Evolutionary conservation across 1,284 basidiomycete species (phyloP).

Genomic region (Cutaneotrichosporon sp.): DNA sequence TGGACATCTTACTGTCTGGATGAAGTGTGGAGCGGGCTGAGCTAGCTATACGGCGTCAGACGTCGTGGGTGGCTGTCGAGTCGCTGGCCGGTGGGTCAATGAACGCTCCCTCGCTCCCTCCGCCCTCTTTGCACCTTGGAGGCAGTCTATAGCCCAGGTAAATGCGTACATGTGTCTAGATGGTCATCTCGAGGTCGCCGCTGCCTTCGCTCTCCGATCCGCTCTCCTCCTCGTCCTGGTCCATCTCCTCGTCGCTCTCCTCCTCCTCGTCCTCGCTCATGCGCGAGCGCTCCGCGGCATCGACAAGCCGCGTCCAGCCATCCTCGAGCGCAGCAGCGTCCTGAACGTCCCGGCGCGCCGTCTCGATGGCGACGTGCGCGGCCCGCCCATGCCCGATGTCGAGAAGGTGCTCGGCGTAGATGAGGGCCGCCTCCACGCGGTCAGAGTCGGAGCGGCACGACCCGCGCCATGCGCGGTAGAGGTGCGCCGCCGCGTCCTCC

Average conservation of each 20-base stretch:
- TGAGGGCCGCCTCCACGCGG: slow-evolving; percentile 30
- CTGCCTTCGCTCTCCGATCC: slow-evolving; percentile 18
- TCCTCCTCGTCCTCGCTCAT: slow-evolving; percentile 23
- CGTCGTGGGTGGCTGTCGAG: too few species aligned
- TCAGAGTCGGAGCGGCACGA: slow-evolving; percentile 23
- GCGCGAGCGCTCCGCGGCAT: slow-evolving; percentile 16
- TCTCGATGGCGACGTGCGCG: slow-evolving; percentile 32
- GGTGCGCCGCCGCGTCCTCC: slow-evolving; percentile 21
- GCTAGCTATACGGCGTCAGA: too few species aligned
- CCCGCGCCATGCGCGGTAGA: slow-evolving; percentile 37
- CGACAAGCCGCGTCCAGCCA: slow-evolving; percentile 26
- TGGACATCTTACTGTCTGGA: too few species aligned
- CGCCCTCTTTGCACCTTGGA: too few species aligned
- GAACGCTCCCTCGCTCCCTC: too few species aligned
- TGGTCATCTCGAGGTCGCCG: slow-evolving; percentile 21
- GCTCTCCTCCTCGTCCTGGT: slow-evolving; percentile 47
- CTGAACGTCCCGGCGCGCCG: slow-evolving; percentile 29
- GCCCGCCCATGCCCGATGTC: slow-evolving; percentile 27
- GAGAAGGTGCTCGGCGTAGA: slow-evolving; percentile 33
- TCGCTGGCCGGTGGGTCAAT: too few species aligned
- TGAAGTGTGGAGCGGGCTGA: too few species aligned
- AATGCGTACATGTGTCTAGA: slow-evolving; percentile 16
- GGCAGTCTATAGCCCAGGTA: not conserved
- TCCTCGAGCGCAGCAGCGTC: slow-evolving; percentile 24
- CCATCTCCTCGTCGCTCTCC: slow-evolving; percentile 33